Base-by-base conservation (phyloP, 805 yeast species). In the Saturnispora sanitii region DNA sequence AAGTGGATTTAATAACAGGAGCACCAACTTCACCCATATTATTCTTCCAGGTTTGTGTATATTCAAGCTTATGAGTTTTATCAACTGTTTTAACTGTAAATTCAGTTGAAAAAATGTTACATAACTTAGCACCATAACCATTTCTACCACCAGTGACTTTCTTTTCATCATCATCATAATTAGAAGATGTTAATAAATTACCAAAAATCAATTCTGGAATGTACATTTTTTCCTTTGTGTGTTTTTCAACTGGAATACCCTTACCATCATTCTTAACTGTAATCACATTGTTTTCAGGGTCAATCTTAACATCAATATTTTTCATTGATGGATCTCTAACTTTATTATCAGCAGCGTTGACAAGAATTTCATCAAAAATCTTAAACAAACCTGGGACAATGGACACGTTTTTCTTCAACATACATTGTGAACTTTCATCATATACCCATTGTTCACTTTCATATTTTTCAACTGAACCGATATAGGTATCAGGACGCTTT, bases 141-240 rank as follows among this genome's bases (percentile, higher is more conserved):
- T 92, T 92, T 68, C 98, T 78, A 61, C 98, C 98, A 67, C 98
- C 98, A 2, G 95, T 85, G 26, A 92, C 96, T 61, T 92, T 92
- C 62, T 85, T 84, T 55, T 92, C 84, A 48, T 90, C 76, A 59
- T 92, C 98, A 59, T 92, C 95, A 60, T 92, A 92, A 63, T 92
- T 92, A 21, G 95, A 84, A 2, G 97, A 88, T 0, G 98, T 92
- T 49, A 92, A 73, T 45, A 92, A 71, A 55, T 92, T 86, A 41
- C 98, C 98, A 62, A 92, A 92, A 52, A 92, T 92, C 64, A 92
- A 72, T 63, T 92, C 96, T 1, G 98, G 98, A 48, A 92, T 88
- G 57, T 84, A 92, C 46, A 92, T 86, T 36, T 83, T 71, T 60
- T 92, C 98, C 61, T 86, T 90, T 37, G 71, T 77, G 60, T 92